Evolutionary conservation across 1,284 basidiomycete genomes (phyloP).

Genomic region (Malassezia psittaci): DNA sequence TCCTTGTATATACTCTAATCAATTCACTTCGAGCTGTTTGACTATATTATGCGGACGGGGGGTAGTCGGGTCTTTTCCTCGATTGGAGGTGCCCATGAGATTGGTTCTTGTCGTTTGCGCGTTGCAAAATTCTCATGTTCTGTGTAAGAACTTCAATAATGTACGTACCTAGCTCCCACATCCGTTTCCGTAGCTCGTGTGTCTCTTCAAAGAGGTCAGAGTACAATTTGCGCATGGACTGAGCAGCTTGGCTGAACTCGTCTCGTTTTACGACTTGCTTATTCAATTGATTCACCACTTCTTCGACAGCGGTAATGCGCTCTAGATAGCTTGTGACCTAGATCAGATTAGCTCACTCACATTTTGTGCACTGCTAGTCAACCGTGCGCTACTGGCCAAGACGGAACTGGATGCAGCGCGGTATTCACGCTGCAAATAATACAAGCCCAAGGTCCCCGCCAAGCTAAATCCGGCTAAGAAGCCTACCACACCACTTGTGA

Average conservation of each 20-base stretch:
- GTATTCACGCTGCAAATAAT: constrained; percentile 12
- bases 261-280: constrained; percentile 1
- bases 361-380: constrained; percentile 5
- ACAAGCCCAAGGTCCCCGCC: constrained; percentile 3
- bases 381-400: constrained; percentile 10
- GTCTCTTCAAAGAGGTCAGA: constrained; percentile 16
- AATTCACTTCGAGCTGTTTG: no score
- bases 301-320: constrained; percentile 9
- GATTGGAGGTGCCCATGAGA: constrained; percentile 2
- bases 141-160: background rate
- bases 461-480: constrained; percentile 9
- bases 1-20: no score
- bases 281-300: background rate
- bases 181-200: constrained; percentile 10
- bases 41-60: constrained; percentile 10
- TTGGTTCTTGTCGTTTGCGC: background rate
- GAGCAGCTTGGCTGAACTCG: background rate
- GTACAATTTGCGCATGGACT: constrained; percentile 11
- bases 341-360: constrained; percentile 2
- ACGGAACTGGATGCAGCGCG: constrained; percentile 2
- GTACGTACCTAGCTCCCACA: constrained; percentile 16
- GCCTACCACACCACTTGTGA: constrained; percentile 8
- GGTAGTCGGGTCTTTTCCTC: background rate
- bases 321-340: constrained; percentile 14
- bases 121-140: constrained; percentile 16